Evolutionary conservation across 306 rosid species (phyloP), one percentile per base, ranked within the genome.

Genomic region (apple (Malus domestica)): DNA sequence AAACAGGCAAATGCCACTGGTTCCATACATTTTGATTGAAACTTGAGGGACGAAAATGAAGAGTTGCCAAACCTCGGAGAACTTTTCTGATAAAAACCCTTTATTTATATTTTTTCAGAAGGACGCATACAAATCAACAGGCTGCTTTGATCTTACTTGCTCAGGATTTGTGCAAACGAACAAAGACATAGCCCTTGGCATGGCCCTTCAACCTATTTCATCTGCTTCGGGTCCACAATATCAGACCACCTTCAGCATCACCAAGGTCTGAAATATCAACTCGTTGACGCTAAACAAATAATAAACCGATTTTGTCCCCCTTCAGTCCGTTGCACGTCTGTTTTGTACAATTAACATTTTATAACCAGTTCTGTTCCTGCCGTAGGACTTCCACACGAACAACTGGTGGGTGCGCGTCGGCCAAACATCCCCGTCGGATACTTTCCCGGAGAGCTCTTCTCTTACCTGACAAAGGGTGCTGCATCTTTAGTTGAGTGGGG

Each of bases 91-190:
- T 49, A 2, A 49, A 49, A 49, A 15, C 55, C 55, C 20, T 15
- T 15, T 49, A 35, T 49, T 49, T n/a, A 55, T 55, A 0, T 30
- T 67, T 62, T 49, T 7, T 49, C 44, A 88, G 97, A 63, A 3
- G 72, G 96, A 93, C 59, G 71, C 89, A 2, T 89, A 93, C 78
- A 61, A 68, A 29, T 68, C 85, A 66, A 86, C 89, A 4, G 93
- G 98, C 4, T 93, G 98, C 81, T 85, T 90, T 82, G 96, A 93
- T 72, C 88, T 82, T 33, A 76, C 85, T 0, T 90, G 93, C 70
- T 3, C 85, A 12, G 98, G 98, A 20, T 93, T 93, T 73, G 79
- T 90, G 65, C 91, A 87, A 49, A 82, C 85, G 6, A 77, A 79
- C 71, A 81, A 79, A 1, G 32, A 73, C 0, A 42, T 82, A 13